Conservation (phyloP, 2,329 filamentous ascomycete species). For the Pseudocercospora pini-densiflorae region DNA sequence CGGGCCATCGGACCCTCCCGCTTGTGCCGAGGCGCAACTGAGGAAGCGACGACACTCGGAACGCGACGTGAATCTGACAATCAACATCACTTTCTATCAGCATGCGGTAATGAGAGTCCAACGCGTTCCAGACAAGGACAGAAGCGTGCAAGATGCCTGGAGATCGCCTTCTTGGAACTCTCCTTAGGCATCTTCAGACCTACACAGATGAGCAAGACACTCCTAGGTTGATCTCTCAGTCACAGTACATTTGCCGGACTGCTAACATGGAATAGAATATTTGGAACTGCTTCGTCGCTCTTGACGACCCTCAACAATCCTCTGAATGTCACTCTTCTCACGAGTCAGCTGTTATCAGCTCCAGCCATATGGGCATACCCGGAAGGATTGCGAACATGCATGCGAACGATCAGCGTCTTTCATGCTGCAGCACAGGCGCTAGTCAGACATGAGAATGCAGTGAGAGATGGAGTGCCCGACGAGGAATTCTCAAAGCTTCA, state of each 20-base stretch:
- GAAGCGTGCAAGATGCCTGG: constrained; percentile 59
- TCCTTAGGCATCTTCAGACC: constrained; percentile 67
- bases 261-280: constrained; percentile 46
- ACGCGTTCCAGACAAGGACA: neutral
- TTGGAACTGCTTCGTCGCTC: constrained; percentile 70
- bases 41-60: neutral
- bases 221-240: constrained; percentile 52
- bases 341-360: constrained; percentile 71
- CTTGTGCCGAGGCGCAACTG: neutral
- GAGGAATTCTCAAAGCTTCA: constrained; percentile 34
- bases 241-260: neutral
- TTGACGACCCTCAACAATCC: constrained; percentile 74
- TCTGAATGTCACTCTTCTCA: constrained; percentile 73
- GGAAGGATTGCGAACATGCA: constrained; percentile 65
- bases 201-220: constrained; percentile 64
- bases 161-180: constrained; percentile 68
- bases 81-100: neutral
- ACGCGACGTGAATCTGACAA: neutral
- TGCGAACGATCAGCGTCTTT: constrained; percentile 72
- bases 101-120: neutral
- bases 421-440: constrained; percentile 67
- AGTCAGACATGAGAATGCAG: constrained; percentile 52
- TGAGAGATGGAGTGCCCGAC: constrained; percentile 34
- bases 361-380: constrained; percentile 72
- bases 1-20: neutral